phyloP scores from a whole-genome alignment of 1,284 basidiomycete species.

The Coniophora puteana region DNA sequence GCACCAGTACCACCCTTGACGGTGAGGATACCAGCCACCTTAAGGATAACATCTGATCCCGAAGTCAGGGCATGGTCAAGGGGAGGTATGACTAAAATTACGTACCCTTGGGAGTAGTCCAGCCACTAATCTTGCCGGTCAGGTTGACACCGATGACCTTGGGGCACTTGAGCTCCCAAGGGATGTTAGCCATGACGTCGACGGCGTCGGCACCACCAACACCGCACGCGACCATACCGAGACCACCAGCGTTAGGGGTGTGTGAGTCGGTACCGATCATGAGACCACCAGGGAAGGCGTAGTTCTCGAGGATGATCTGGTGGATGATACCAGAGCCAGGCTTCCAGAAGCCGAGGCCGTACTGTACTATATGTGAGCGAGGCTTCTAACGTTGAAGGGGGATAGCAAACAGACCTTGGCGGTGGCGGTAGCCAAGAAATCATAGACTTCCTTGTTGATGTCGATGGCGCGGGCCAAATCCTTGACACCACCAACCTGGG shows the following conservation, averaged over 20 bases:
- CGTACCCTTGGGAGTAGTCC: constrained; percentile 96
- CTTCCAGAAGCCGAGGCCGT: constrained; percentile 99
- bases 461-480: constrained; percentile 92
- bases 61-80: constrained; percentile 1
- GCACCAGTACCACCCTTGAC: constrained; percentile 98
- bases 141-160: constrained; percentile 99
- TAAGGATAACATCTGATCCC: constrained; percentile 97
- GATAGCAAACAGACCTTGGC: constrained; percentile 64
- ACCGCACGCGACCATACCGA: constrained; percentile 98
- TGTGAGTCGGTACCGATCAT: constrained; percentile 99
- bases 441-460: constrained; percentile 99
- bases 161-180: constrained; percentile 99
- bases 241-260: constrained; percentile 98
- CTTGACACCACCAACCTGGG: constrained; percentile 89
- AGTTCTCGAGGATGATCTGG: constrained; percentile 98
- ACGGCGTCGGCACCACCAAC: constrained; percentile 99
- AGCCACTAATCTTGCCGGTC: constrained; percentile 92
- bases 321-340: constrained; percentile 98
- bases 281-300: constrained; percentile 97
- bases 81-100: constrained; percentile 1
- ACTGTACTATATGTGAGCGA: constrained; percentile 39
- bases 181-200: constrained; percentile 96
- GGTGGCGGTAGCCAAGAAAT: constrained; percentile 97
- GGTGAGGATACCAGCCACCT: constrained; percentile 95
- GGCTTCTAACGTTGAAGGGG: neutral